Base-by-base conservation (phyloP, 495 filamentous ascomycete genomes). In the Aspergillus carlsbadensis region DNA sequence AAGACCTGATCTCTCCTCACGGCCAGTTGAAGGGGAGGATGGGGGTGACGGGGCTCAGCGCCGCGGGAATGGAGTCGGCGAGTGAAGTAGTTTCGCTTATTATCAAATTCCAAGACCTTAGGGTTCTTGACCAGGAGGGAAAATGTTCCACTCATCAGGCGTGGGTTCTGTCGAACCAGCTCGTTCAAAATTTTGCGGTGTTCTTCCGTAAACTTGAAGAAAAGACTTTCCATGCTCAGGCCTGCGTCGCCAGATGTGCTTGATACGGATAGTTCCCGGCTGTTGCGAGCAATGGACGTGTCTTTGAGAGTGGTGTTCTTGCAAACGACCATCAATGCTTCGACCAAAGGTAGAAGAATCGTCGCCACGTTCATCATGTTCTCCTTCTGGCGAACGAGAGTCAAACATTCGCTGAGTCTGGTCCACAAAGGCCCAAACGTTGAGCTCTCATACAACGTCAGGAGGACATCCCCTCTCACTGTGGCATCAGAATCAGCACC, bases 61-160 rank as follows among this genome's bases (percentile, higher is more conserved):
- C 76, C 78, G 52, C 92, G 89, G 34, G 84, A 80, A 69, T 98
- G 94, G 17, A 99, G 81, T 60, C 89, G 89, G 41, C 95, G 89
- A 70, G 83, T 97, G 78, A 99, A 99, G 81, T 94, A 99, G 70
- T 95, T 97, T 62, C 95, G 92, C 81, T 99, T 99, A 76, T 98
- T 99, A 70, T 99, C 94, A 65, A 99, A 99, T 63, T 99, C 94
- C 43, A 99, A 74, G 13, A 99, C 94, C 81, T 97, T 98, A 42
- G 94, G 95, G 65, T 99, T 99, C 77, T 96, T 96, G 59, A 97
- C 92, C 24, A 99, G 77, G 35, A 97, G 78, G 7, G 92, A 92
- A 72, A 99, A 96, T 13, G 92, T 95, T 39, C 92, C 94, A 59
- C 92, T 96, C 94, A 99, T 99, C 58, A 99, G 83, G 63, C 96